phyloP scores from a whole-genome alignment of 305 asterid genomes.

The Fraxinus paxiana region DNA sequence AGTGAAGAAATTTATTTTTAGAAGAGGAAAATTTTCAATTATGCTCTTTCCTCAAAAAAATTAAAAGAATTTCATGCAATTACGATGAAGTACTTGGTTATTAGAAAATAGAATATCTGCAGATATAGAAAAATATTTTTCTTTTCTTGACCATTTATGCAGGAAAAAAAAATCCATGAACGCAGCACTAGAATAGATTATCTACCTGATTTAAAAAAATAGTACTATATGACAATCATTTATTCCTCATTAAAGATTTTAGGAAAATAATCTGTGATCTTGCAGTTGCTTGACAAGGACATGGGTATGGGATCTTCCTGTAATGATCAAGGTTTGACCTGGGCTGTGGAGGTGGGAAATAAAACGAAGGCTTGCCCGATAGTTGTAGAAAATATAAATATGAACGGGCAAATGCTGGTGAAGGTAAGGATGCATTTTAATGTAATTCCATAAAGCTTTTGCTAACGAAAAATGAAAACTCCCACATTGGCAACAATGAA shows the following conservation, averaged over 20 bases:
- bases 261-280: slow-evolving; percentile 17
- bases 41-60: not conserved
- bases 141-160: not conserved
- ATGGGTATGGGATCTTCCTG: slow-evolving; percentile 51
- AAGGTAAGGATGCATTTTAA: slow-evolving; percentile 49
- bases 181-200: not conserved
- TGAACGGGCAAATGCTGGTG: slow-evolving; percentile 81
- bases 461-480: slow-evolving; percentile 4
- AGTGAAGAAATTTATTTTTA: not conserved
- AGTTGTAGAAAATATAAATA: slow-evolving; percentile 71
- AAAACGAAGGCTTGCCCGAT: slow-evolving; percentile 73
- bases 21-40: not conserved
- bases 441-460: not conserved
- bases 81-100: not conserved
- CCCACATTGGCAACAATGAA: slow-evolving; percentile 11
- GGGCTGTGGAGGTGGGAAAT: slow-evolving; percentile 97
- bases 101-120: not conserved
- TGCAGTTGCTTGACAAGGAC: slow-evolving; percentile 79
- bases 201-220: not conserved
- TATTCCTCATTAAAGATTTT: slow-evolving; percentile 17
- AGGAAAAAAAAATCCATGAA: not conserved
- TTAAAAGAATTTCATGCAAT: not conserved
- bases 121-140: not conserved
- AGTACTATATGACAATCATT: not conserved
- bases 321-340: slow-evolving; percentile 79